Percentiles rank a stretch among this genome's conserved stretches.
These are phyloP conservation scores for Xylariaceae sp. DNA, from an alignment of 2,329 filamentous ascomycete genomes.

Conservation along the genomic window DNA sequence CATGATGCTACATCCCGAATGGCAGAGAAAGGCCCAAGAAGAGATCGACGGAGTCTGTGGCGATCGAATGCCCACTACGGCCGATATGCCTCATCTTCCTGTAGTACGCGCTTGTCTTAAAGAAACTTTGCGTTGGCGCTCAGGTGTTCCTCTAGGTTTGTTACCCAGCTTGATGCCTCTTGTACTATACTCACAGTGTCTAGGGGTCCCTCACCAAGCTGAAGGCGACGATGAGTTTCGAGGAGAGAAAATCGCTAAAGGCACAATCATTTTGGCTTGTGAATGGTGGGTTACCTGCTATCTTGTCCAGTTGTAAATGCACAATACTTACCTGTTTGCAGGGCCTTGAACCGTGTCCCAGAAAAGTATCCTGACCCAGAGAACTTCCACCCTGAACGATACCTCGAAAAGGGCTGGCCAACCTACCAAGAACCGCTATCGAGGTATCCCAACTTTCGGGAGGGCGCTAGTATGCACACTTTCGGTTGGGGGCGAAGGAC, in stretches of 20 bases:
- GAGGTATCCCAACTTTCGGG: slow-evolving; percentile 58
- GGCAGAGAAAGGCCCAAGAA: slow-evolving; percentile 50
- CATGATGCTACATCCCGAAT: slow-evolving; percentile 50
- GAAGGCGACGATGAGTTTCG: slow-evolving; percentile 44
- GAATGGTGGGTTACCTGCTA: slow-evolving; percentile 39
- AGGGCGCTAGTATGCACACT: slow-evolving; percentile 55
- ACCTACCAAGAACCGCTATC: slow-evolving; percentile 63
- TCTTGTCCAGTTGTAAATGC: background rate
- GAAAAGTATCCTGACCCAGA: slow-evolving; percentile 61
- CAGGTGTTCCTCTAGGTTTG: slow-evolving; percentile 49
- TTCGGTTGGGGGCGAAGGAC: slow-evolving; percentile 62
- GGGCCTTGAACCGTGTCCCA: slow-evolving; percentile 55
- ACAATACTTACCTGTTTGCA: slow-evolving; percentile 20
- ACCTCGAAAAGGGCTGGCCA: slow-evolving; percentile 58
- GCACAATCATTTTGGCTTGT: slow-evolving; percentile 46
- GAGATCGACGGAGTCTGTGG: slow-evolving; percentile 56
- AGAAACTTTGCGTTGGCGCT: slow-evolving; percentile 56
- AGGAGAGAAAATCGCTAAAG: slow-evolving; percentile 45
- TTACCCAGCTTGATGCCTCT: background rate
- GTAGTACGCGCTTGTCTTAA: slow-evolving; percentile 53
- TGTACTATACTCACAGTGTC: slow-evolving; percentile 1
- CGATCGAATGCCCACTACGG: slow-evolving; percentile 47
- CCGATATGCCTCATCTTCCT: slow-evolving; percentile 48
- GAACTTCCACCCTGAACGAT: slow-evolving; percentile 58
- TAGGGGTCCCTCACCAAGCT: slow-evolving; percentile 47